Percentiles rank a stretch among this genome's conserved stretches.
These are phyloP conservation scores for Capronia epimyces DNA, from an alignment of 2,329 filamentous ascomycete species.

Conservation along the genomic window DNA sequence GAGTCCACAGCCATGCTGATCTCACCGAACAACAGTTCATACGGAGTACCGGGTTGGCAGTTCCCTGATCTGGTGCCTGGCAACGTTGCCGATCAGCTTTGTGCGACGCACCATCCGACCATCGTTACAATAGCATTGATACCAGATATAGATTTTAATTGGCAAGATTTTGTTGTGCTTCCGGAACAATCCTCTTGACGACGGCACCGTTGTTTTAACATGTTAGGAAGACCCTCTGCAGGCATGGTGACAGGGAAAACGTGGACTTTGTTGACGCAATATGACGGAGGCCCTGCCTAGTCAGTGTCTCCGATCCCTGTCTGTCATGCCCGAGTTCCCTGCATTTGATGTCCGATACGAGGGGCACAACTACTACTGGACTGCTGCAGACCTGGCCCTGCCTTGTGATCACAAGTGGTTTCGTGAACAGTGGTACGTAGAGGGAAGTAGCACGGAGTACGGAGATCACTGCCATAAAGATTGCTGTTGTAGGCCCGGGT, in stretches of 20 bases:
- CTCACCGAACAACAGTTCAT: neutral
- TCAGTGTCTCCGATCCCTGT: too few relatives aligned
- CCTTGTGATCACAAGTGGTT: neutral
- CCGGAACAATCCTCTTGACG: neutral
- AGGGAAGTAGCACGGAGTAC: too few relatives aligned
- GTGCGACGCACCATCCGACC: neutral
- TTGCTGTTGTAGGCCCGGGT: too few relatives aligned
- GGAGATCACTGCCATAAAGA: too few relatives aligned
- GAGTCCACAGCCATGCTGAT: constrained; percentile 5
- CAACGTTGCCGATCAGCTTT: neutral
- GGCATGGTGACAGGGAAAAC: neutral
- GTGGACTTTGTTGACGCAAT: constrained; percentile 8
- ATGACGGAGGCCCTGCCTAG: neutral
- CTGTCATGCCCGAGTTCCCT: neutral
- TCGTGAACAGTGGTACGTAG: too few relatives aligned
- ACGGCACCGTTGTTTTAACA: neutral
- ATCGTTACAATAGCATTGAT: neutral
- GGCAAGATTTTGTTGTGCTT: neutral
- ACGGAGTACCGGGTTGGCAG: neutral
- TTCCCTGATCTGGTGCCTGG: constrained; percentile 1
- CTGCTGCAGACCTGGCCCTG: too few relatives aligned
- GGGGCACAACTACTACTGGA: neutral
- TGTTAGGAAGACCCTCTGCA: neutral
- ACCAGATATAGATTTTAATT: neutral
- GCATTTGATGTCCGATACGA: neutral